Percentiles rank a stretch among this genome's conserved stretches.
Conservation (phyloP, 2,329 filamentous ascomycete species). For the Botrytis squamosa region DNA sequence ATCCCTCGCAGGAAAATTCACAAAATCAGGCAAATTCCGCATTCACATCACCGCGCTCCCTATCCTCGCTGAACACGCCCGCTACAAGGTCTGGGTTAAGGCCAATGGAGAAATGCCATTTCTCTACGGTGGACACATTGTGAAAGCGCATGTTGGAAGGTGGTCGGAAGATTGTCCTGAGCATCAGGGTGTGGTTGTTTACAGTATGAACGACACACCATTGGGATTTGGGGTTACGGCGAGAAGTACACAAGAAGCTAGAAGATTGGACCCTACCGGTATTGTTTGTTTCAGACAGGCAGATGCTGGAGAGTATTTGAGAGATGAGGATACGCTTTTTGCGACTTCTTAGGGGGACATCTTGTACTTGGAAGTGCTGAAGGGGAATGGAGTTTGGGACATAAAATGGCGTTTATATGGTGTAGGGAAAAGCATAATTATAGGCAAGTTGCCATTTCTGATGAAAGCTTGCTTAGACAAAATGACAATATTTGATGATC, state of each 20-base stretch:
- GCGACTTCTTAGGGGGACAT: slow-evolving; percentile 41
- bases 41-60: slow-evolving; percentile 87
- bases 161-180: slow-evolving; percentile 92
- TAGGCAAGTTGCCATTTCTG: slow-evolving; percentile 6
- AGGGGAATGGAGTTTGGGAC: slow-evolving; percentile 18
- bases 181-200: slow-evolving; percentile 86
- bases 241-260: slow-evolving; percentile 78
- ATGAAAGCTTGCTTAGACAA: neutral
- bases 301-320: slow-evolving; percentile 90
- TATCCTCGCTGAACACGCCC: slow-evolving; percentile 83
- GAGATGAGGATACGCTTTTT: slow-evolving; percentile 72
- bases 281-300: slow-evolving; percentile 89
- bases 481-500: neutral
- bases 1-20: slow-evolving; percentile 71
- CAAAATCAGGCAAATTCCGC: slow-evolving; percentile 93
- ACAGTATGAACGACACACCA: slow-evolving; percentile 91
- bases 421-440: slow-evolving; percentile 1
- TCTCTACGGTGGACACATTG: slow-evolving; percentile 87
- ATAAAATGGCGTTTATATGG: slow-evolving; percentile 14
- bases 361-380: neutral
- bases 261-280: slow-evolving; percentile 84
- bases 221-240: slow-evolving; percentile 90
- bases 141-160: slow-evolving; percentile 73
- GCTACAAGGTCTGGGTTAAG: slow-evolving; percentile 98
- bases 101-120: slow-evolving; percentile 97